Base-by-base conservation (phyloP, 2,329 filamentous ascomycete genomes). In the Incumbomyces delicatus region DNA sequence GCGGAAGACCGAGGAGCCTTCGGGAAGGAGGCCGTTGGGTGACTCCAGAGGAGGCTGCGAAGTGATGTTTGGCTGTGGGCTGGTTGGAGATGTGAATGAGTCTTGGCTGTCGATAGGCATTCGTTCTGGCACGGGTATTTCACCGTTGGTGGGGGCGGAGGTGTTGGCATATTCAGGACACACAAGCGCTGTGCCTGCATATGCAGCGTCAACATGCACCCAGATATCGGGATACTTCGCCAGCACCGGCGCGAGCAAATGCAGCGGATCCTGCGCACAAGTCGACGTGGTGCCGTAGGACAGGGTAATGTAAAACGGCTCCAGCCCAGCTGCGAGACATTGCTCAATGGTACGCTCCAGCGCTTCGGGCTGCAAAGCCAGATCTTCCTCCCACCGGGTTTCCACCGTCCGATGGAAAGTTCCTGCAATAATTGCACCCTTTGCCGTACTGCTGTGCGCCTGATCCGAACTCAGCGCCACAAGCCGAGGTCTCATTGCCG, bases 121-220 rank as follows among this genome's bases (percentile, higher is more conserved):
- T 2, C 40, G 27, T 32, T 42, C 10, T 2, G 40, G 40, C 5
- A 17, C 32, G 4, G 27, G 27, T 33, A 42, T 27, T 18, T 20
- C 16, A 30, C 31, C 40, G 29, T 42, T 35, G 13, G 30, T 42
- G 33, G 33, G 8, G 10, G 17, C 32, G 7, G 16, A n/a, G 17
- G 31, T 17, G 31, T 44, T 44, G 27, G 78, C 68, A 65, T 85
- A 84, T 63, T 94, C 87, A 2, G 87, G 83, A 17, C 85, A 81
- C 2, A 95, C 70, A 2, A 96, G 77, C 1, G 89, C 85, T 0
- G 87, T 81, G 2, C 90, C 90, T 1, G 90, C 90, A 65, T 94
- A 95, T 1, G 90, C 90, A 10, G 87, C 90, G 66, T 96, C 90
- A 45, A 95, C 78, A 66, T 96, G 90, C 16, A 95, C 83, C 89